phyloP scores from a whole-genome alignment of 2,329 filamentous ascomycete genomes.

The Neopestalotiopsis clavispora region DNA sequence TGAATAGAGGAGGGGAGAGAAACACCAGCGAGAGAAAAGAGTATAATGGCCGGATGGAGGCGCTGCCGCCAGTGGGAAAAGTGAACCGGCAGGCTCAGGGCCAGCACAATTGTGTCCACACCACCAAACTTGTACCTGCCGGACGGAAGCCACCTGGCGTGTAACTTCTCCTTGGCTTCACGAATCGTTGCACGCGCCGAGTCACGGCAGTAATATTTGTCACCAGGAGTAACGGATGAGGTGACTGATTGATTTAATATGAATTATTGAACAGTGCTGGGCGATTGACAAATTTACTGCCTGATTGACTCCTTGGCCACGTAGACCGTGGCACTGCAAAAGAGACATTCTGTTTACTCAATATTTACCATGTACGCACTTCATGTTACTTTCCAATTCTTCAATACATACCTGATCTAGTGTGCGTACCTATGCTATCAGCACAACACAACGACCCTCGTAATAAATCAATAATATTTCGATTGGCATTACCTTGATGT shows the following conservation, averaged over 20 bases:
- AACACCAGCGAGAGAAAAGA: not conserved
- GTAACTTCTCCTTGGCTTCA: not conserved
- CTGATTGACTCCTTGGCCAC: not conserved
- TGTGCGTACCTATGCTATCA: no score
- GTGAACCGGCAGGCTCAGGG: not conserved
- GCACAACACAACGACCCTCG: not conserved
- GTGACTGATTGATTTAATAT: not conserved
- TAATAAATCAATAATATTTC: not conserved
- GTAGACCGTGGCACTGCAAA: not conserved
- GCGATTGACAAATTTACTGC: no score
- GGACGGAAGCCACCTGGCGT: not conserved
- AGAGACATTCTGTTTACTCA: not conserved
- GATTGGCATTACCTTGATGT: not conserved
- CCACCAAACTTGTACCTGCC: not conserved
- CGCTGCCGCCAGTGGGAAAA: not conserved
- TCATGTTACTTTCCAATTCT: no score
- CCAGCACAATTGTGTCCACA: not conserved
- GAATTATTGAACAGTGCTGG: no score
- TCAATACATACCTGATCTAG: no score
- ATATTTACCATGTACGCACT: not conserved
- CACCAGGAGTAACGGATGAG: not conserved
- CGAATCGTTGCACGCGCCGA: constrained; percentile 5
- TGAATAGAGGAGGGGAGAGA: not conserved
- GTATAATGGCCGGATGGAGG: not conserved
- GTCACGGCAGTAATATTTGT: constrained; percentile 11